Conservation (phyloP, 1,139 yeast species). For the Geotrichum reessii region DNA sequence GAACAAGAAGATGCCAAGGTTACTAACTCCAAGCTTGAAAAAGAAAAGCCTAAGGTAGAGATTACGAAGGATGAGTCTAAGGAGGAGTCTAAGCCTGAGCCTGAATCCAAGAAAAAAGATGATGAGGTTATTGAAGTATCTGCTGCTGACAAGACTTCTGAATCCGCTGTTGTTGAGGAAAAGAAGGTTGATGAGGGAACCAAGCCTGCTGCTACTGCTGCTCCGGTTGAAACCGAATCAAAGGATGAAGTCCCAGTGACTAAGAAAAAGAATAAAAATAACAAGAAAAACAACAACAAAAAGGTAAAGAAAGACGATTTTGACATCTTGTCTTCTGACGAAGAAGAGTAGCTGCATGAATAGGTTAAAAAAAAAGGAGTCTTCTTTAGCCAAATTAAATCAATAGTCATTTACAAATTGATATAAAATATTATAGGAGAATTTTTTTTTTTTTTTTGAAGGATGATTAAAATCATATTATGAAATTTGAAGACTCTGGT, state of each 20-base stretch:
- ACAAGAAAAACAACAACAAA: not conserved
- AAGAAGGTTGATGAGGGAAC: not conserved
- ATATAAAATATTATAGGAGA: not conserved
- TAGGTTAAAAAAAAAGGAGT: not conserved
- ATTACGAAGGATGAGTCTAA: not conserved
- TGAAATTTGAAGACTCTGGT: too few species aligned
- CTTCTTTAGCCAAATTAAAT: too few species aligned
- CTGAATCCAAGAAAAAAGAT: not conserved
- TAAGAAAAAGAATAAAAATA: not conserved
- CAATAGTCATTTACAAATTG: not conserved
- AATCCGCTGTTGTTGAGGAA: not conserved
- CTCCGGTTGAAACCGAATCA: not conserved
- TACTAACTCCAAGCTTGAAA: not conserved
- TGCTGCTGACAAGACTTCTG: not conserved
- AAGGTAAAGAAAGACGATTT: not conserved
- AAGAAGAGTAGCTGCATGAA: not conserved
- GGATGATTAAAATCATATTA: too few species aligned
- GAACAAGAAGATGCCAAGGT: not conserved
- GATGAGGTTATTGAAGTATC: not conserved
- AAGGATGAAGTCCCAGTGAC: not conserved
- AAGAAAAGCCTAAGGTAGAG: not conserved
- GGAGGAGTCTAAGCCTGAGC: not conserved
- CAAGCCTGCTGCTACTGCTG: not conserved
- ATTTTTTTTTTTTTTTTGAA: too few species aligned
- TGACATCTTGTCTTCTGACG: conserved; percentile 4